Conservation (phyloP, 2,329 filamentous ascomycete species). For the Aurifilum marmelostoma region DNA sequence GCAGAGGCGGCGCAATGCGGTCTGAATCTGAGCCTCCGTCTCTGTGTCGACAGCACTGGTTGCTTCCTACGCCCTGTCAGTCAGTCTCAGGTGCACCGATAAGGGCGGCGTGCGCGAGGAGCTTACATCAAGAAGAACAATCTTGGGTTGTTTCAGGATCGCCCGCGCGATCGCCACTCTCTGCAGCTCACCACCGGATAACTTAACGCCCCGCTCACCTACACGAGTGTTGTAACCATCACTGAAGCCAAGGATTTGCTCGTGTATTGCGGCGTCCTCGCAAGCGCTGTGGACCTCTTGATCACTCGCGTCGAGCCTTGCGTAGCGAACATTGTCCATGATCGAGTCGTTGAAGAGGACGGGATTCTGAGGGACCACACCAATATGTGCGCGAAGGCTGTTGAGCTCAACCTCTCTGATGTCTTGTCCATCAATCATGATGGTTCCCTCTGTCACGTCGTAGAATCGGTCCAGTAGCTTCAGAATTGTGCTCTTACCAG, state of each 20-base stretch:
- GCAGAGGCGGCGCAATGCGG: constrained; percentile 61
- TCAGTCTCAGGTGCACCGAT: background rate
- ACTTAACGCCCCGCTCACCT: constrained; percentile 57
- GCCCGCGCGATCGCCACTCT: constrained; percentile 71
- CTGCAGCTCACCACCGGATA: constrained; percentile 69
- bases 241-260: constrained; percentile 58
- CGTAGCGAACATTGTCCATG: constrained; percentile 63
- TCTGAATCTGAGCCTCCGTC: constrained; percentile 69
- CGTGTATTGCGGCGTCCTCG: constrained; percentile 59
- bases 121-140: constrained; percentile 68
- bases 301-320: constrained; percentile 55
- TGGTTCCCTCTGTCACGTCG: constrained; percentile 55
- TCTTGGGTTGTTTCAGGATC: constrained; percentile 72
- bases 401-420: constrained; percentile 57
- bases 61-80: constrained; percentile 54
- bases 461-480: constrained; percentile 64
- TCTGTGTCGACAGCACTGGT: constrained; percentile 77
- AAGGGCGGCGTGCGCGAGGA: background rate
- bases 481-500: constrained; percentile 61
- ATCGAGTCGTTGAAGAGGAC: constrained; percentile 62
- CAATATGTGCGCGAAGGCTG: constrained; percentile 57
- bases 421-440: constrained; percentile 60
- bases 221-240: constrained; percentile 56
- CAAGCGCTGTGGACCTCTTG: constrained; percentile 60
- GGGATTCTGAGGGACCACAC: constrained; percentile 59